Evolutionary conservation across 2,329 filamentous ascomycete genomes (phyloP).

Genomic region (Boeremia lycopersici): DNA sequence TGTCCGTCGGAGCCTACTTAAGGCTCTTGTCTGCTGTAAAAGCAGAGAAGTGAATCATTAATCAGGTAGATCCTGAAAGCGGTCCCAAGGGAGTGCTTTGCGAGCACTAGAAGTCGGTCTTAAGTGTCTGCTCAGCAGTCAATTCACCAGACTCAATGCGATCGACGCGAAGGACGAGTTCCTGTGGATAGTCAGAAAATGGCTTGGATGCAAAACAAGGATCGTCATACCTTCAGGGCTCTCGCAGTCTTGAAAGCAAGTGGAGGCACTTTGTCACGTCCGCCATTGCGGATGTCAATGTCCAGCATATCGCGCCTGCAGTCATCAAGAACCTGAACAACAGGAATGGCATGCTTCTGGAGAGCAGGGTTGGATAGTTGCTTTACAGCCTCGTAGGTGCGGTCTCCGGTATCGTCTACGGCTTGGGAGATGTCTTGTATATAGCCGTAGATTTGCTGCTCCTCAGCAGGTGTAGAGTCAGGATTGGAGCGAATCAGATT

Average conservation of each 20-base stretch:
- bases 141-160: conserved; percentile 49
- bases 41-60: neutral
- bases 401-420: conserved; percentile 71
- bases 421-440: conserved; percentile 73
- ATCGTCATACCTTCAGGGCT: conserved; percentile 69
- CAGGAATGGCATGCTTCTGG: conserved; percentile 56
- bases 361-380: conserved; percentile 58
- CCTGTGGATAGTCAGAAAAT: conserved; percentile 30
- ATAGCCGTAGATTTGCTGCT: conserved; percentile 65
- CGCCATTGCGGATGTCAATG: conserved; percentile 64
- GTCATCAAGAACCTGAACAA: conserved; percentile 63
- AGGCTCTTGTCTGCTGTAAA: conserved; percentile 2
- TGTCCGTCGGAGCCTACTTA: neutral
- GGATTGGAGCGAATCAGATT: conserved; percentile 63
- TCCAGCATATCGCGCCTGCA: conserved; percentile 71
- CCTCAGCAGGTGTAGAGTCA: conserved; percentile 36
- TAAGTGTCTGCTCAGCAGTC: conserved; percentile 41
- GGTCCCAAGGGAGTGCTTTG: neutral
- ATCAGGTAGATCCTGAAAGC: neutral
- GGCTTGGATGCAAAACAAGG: too few species aligned
- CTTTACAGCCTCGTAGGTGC: conserved; percentile 61
- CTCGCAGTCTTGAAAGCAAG: conserved; percentile 86
- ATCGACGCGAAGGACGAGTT: conserved; percentile 50
- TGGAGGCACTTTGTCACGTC: conserved; percentile 71
- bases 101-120: conserved; percentile 36